Base-by-base conservation (phyloP, 2,329 filamentous ascomycete genomes). In the Shiraia sp. region DNA sequence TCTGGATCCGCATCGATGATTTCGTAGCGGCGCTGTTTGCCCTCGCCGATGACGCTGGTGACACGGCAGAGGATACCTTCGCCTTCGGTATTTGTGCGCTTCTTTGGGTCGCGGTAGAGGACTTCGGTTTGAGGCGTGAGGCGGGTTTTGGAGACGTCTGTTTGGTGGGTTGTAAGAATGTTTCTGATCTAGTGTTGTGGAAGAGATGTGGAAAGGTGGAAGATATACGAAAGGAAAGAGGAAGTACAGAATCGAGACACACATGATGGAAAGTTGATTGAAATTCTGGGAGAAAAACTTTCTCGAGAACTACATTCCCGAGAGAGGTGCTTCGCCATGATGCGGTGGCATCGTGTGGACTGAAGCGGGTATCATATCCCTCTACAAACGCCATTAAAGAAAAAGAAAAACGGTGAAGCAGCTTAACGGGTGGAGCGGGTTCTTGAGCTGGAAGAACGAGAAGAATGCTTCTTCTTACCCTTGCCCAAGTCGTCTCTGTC, bases 11-110 rank as follows among this genome's bases (percentile, higher is more conserved):
- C 67, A 49, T 78, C 75, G 47, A 76, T 75, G 42, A 78, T 76
- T 54, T 78, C 75, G 62, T 78, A 78, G 45, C 75, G 73, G 16
- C 75, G 72, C 53, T 77, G 75, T 47, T 78, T 78, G 42, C 75
- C 75, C 50, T 78, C 75, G 43, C 75, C 75, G 17, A 77, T 77
- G n/a, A 78, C 74, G 23, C 65, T 65, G 4, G 75, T 78, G 30
- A 78, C 73, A 39, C 70, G 68, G 58, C 75, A 78, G 15, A 78
- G 67, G 24, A 78, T 78, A 43, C 75, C 75, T 63, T 77, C 75
- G 53, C 75, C 75, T 59, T 78, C 75, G 13, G 55, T 52, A 33
- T 47, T 56, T 30, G 51, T 45, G 33, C 63, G 61, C 27, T 59
- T 68, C 66, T 72, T 72, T 50, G 70, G 69, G 35, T 76, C 74